A percentile compares a stretch with the other conserved stretches of the same genome.
Evolutionary conservation across 2,329 filamentous ascomycete genomes (phyloP).

Genomic region (Pseudogymnoascus sp.): DNA sequence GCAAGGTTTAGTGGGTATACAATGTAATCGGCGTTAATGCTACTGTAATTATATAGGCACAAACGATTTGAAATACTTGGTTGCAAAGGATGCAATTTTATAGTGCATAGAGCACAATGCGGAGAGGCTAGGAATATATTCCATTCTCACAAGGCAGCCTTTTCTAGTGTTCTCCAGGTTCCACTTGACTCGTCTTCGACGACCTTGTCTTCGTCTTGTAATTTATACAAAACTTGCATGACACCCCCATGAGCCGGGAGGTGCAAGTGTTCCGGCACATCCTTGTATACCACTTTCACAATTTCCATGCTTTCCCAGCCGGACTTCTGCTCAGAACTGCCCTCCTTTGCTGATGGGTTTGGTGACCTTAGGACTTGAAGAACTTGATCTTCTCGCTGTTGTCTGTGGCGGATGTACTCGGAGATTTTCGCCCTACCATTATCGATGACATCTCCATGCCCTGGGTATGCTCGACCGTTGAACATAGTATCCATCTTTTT

Average conservation of each 20-base stretch:
- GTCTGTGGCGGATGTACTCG: constrained; percentile 79
- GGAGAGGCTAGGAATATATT: neutral
- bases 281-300: constrained; percentile 79
- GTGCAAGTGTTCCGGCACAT: constrained; percentile 70
- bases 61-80: neutral
- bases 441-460: constrained; percentile 73
- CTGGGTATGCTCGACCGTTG: constrained; percentile 69
- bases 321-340: constrained; percentile 11
- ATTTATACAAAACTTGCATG: constrained; percentile 70
- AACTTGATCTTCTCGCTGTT: constrained; percentile 72
- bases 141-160: constrained; percentile 35
- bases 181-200: constrained; percentile 31
- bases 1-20: neutral
- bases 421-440: constrained; percentile 63
- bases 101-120: neutral
- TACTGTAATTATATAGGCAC: constrained; percentile 4
- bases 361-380: constrained; percentile 51
- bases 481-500: constrained; percentile 61
- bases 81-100: neutral
- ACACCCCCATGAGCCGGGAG: constrained; percentile 69
- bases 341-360: constrained; percentile 27
- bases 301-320: constrained; percentile 68
- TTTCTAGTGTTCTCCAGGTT: constrained; percentile 38
- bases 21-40: constrained; percentile 2
- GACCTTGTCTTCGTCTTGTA: constrained; percentile 67